Conservation (phyloP, 164 flowering plant species). For the Stephania yunnanensis region DNA sequence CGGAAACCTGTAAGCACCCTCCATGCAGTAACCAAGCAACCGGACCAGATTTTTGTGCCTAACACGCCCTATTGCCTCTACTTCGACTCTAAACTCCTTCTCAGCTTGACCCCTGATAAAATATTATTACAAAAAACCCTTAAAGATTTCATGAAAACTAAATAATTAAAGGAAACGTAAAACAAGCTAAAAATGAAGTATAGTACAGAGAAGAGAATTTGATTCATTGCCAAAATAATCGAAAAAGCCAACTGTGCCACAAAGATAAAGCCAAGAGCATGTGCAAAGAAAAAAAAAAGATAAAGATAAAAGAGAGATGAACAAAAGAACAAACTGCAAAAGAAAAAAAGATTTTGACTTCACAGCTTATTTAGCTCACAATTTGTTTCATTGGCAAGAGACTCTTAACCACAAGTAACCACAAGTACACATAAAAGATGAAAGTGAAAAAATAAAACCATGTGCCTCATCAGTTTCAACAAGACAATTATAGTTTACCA, state of each 20-base stretch:
- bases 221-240: background rate
- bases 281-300: background rate
- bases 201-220: background rate
- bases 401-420: too few relatives aligned
- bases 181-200: background rate
- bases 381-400: too few relatives aligned
- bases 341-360: too few relatives aligned
- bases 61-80: constrained; percentile 96
- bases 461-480: too few relatives aligned
- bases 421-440: too few relatives aligned
- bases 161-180: background rate
- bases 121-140: constrained; percentile 1
- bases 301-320: too few relatives aligned
- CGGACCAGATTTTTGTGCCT: constrained; percentile 94
- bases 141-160: background rate
- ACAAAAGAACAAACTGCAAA: too few relatives aligned
- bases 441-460: too few relatives aligned
- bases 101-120: constrained; percentile 88
- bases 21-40: constrained; percentile 92
- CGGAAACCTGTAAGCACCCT: constrained; percentile 90
- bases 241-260: background rate
- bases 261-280: background rate
- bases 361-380: too few relatives aligned
- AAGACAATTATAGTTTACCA: too few relatives aligned
- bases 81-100: constrained; percentile 88